Base-by-base conservation (phyloP, 805 yeast genomes). In the Candida koratica region DNA sequence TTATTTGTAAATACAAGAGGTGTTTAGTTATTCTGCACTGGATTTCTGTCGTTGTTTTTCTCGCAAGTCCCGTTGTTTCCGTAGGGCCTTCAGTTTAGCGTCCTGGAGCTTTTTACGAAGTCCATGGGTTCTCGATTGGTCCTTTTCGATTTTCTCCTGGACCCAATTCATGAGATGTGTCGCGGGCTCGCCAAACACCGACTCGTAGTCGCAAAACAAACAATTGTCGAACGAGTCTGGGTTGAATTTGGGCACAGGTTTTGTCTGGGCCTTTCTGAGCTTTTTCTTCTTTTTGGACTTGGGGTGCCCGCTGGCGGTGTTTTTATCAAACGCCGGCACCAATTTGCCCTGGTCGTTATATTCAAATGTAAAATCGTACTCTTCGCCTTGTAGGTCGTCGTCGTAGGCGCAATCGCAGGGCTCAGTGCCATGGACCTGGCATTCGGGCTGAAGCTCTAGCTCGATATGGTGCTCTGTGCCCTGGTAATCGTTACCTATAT, bases 131-230 rank as follows among this genome's bases (percentile, higher is more conserved):
- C 65, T 49, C 35, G 53, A 43, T 35, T 56, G 58, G 27, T 60
- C 66, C 35, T 24, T n/a, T 24, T 25, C 28, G 2, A 61, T 47
- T 32, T 61, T 58, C 32, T 54, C 53, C 39, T 73, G 70, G 41
- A 69, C 69, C 71, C 75, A 69, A 47, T 66, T 69, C 41, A 73
- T 69, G 66, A 71, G 64, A 47, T 72, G 71, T 16, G 54, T 52
- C 0, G 80, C 79, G 33, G 71, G 69, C 29, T 53, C 55, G 1
- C 79, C 79, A 49, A 63, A 74, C 2, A 73, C 64, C 34, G 65
- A 60, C 47, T 72, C 75, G 49, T 73, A 74, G 44, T 73, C 77
- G 51, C 80, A 74, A 36, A 74, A 64, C 42, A 71, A 53, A 47
- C 80, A 74, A 42, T 35, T 35, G 13, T 39, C 43, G 6, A 15